Conservation (phyloP, 345 rosid species). For the Streptanthus diversifolius region DNA sequence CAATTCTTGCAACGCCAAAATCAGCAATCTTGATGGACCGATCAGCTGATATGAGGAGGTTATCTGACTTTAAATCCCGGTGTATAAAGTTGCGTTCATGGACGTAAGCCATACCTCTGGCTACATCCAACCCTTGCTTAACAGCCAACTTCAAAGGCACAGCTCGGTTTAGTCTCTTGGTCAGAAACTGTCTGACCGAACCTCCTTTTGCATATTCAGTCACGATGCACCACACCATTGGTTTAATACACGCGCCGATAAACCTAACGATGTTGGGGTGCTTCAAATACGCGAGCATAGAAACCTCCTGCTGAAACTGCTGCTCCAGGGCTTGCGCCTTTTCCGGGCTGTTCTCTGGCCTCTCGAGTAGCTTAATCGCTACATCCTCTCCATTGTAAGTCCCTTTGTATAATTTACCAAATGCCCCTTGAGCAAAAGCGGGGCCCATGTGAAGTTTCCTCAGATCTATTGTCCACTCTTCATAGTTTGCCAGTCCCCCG, state of each 20-base stretch:
- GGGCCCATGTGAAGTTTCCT: conserved; percentile 54
- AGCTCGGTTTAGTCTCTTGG: conserved; percentile 39
- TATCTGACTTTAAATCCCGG: conserved; percentile 48
- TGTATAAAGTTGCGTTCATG: conserved; percentile 47
- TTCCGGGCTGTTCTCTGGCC: conserved; percentile 36
- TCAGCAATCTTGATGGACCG: conserved; percentile 52
- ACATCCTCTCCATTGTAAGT: conserved; percentile 47
- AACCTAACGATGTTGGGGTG: conserved; percentile 41
- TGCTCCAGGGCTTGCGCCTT: conserved; percentile 39
- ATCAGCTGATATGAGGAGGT: conserved; percentile 46
- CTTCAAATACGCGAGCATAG: conserved; percentile 34
- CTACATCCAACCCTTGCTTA: conserved; percentile 51
- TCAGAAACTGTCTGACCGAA: conserved; percentile 39
- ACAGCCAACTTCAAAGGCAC: conserved; percentile 46
- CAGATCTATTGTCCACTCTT: conserved; percentile 61
- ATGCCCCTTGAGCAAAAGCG: conserved; percentile 65
- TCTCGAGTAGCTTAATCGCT: conserved; percentile 42
- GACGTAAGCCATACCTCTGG: conserved; percentile 49
- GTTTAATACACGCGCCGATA: conserved; percentile 39
- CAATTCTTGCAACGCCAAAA: conserved; percentile 49
- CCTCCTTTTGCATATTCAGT: conserved; percentile 48
- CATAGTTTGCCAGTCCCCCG: conserved; percentile 44
- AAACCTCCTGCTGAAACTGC: conserved; percentile 46
- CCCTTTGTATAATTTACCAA: conserved; percentile 52
- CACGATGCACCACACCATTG: conserved; percentile 45